Conservation (phyloP, 1,284 basidiomycete genomes). For the Dichomitus squalens region DNA sequence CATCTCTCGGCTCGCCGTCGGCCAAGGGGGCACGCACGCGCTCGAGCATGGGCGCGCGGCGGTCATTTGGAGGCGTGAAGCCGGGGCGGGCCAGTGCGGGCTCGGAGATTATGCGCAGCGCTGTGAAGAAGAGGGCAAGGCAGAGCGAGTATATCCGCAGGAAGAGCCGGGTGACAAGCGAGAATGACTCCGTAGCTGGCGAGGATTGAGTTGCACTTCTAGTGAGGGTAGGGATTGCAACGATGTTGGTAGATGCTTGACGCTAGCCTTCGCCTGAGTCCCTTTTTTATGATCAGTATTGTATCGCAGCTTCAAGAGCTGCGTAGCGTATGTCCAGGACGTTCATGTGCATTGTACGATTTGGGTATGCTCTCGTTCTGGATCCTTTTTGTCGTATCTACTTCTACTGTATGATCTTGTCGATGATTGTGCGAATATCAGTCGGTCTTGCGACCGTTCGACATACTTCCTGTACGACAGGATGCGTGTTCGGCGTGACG, state of each 20-base stretch:
- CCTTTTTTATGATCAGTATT: constrained; percentile 19
- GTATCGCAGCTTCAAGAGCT: constrained; percentile 4
- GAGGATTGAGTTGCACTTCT: neutral
- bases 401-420: constrained; percentile 8
- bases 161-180: constrained; percentile 29
- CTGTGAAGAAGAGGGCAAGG: constrained; percentile 64
- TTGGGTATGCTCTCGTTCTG: neutral
- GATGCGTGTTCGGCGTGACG: neutral
- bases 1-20: constrained; percentile 6
- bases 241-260: no score
- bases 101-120: constrained; percentile 48
- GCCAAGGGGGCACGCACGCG: constrained; percentile 34
- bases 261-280: no score
- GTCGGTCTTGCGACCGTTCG: neutral
- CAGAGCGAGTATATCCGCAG: constrained; percentile 62
- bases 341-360: no score
- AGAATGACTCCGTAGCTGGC: constrained; percentile 5
- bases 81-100: constrained; percentile 36
- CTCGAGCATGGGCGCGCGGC: constrained; percentile 59
- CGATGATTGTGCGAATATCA: neutral
- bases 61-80: constrained; percentile 47
- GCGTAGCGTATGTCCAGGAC: no score
- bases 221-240: neutral
- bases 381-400: neutral
- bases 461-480: neutral